Evolutionary conservation across 352 stramenopile genomes (phyloP), one percentile per base, ranked within the genome.

Genomic region (Phytopythium chamaehyphon): DNA sequence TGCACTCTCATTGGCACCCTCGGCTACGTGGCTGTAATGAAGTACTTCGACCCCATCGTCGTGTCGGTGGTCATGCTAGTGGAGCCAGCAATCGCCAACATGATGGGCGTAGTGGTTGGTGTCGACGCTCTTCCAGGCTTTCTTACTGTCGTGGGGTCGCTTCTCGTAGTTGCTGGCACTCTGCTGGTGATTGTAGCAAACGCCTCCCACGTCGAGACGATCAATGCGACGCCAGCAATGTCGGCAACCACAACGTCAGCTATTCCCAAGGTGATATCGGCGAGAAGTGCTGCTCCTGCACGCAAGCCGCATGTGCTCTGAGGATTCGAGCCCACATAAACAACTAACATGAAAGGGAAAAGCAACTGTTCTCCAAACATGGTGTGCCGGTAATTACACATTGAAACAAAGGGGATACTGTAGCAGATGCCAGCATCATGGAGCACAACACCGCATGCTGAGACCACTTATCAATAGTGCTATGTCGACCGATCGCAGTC

Each of bases 31-130:
- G 72, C 73, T 3, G 83, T 91, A 11, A 87, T 97, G 75, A 96
- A 97, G 51, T 96, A 97, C 65, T 97, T 97, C 40, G 82, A 92
- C 40, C 74, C 87, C 22, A 88, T 97, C 47, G 86, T 96, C 21
- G 73, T 96, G 28, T 87, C 86, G 8, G 88, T 94, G 26, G 86
- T 95, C 28, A 93, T 90, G 69, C 66, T 97, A 11, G 58, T 96
- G n/a, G 87, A 97, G 63, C 88, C 88, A 11, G 66, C 94, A 40
- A 42, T 93, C 11, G 87, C 78, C 3, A 73, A 74, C 3, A 69
- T 86, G 18, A 88, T 96, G 59, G 88, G 85, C 22, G 68, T 91
- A 10, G 70, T 64, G 18, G 63, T 82, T 12, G 77, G 81, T 15
- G 83, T 94, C n/a, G 79, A 90, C 16, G 58, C 77, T 23, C 57